Conservation (phyloP, 2,329 filamentous ascomycete species). For the Keithomyces neogunnii region DNA sequence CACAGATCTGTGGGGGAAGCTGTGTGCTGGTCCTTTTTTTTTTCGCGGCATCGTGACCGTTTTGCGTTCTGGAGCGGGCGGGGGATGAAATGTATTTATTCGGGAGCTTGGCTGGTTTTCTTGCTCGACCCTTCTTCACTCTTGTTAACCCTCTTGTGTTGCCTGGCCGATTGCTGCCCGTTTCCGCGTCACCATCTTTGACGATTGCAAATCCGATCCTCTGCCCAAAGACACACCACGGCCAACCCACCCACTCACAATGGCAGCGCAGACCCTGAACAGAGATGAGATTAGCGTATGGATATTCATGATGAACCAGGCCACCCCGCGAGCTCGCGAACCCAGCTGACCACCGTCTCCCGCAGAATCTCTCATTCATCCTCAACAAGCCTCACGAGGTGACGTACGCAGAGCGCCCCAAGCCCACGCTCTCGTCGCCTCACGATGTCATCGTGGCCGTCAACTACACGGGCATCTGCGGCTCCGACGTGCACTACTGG, state of each 20-base stretch:
- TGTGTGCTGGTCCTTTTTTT: not conserved
- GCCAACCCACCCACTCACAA: conserved; percentile 6
- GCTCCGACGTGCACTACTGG: conserved; percentile 85
- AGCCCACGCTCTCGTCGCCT: conserved; percentile 56
- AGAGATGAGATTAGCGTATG: conserved; percentile 21
- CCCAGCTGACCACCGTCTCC: conserved; percentile 7
- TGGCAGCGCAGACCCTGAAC: conserved; percentile 16
- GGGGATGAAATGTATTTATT: not conserved
- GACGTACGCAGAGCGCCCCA: conserved; percentile 64
- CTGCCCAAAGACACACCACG: not conserved
- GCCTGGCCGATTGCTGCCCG: no score
- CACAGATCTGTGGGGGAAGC: not conserved
- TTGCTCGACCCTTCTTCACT: not conserved
- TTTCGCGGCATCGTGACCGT: not conserved
- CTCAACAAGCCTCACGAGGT: conserved; percentile 70
- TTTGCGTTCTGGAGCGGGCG: not conserved
- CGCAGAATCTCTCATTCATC: conserved; percentile 77
- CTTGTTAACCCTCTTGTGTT: not conserved
- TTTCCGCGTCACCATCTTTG: no score
- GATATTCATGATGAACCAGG: not conserved
- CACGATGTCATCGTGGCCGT: conserved; percentile 76
- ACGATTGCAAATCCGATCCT: no score
- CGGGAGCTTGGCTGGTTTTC: not conserved
- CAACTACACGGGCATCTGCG: conserved; percentile 83
- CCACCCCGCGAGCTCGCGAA: not conserved